Evolutionary conservation across 192 early-diverging fungal species (phyloP), one percentile per base, ranked within the genome.

Genomic region (Entomortierella lignicola): DNA sequence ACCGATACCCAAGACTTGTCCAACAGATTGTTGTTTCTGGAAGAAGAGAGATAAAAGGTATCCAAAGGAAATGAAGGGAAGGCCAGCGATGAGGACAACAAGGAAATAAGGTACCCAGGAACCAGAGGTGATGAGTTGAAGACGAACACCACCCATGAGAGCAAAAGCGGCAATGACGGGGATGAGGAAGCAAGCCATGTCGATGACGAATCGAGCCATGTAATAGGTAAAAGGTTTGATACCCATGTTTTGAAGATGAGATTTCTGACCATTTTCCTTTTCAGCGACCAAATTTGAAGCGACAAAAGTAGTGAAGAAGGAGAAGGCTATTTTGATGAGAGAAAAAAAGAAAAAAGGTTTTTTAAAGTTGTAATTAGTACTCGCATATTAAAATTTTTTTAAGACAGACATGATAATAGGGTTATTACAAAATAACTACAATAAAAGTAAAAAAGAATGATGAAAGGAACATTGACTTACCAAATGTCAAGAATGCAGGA

Each of bases 11-110:
- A 82, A 57, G 55, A 77, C 44, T 44, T 72, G 81, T 17, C 83
- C 81, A 1, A 83, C 83, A 4, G 81, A 44, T 26, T 66, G 66
- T 3, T 52, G 43, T 21, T 80, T 83, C 27, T 74, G 43, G 63
- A 84, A 84, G 43, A 72, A 55, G 42, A 84, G 69, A 0, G 81
- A 80, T 23, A 82, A 63, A 2, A 79, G 47, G 57, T 83, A 83
- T 15, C 69, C 65, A 53, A 74, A 79, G 20, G 66, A 52, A 60
- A 83, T 77, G 61, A 71, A 60, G 3, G 73, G 70, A 8, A 72
- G 43, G 0, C 80, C 81, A 13, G 79, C 43, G 31, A 83, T 47
- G 31, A 81, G 29, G 31, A 67, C 63, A 20, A 77, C 23, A 18
- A 81, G 42, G 18, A 81, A 57, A 32, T 73, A 81, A 4, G 80